A percentile compares a stretch with the other conserved stretches of the same genome.
phyloP scores from a whole-genome alignment of 1,284 basidiomycete species.

The Crucibulum parvulum region DNA sequence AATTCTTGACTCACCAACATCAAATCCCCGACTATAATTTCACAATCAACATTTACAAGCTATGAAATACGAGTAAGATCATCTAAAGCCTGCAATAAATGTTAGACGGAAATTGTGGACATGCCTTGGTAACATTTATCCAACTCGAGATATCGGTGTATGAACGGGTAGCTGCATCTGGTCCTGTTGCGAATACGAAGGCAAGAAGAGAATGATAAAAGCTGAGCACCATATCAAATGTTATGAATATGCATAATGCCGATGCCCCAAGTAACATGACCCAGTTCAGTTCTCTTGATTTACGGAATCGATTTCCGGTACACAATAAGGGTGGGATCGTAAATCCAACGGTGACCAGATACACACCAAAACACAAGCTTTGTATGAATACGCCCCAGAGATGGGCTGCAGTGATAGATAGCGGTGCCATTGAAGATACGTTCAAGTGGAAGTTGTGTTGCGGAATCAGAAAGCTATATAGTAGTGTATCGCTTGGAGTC shows the following conservation, averaged over 20 bases:
- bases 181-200: conserved; percentile 4
- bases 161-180: background rate
- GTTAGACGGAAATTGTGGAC: background rate
- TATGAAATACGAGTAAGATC: too few relatives aligned
- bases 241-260: background rate
- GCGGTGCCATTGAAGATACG: too few relatives aligned
- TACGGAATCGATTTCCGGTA: background rate
- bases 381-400: background rate
- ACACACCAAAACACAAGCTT: background rate
- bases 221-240: conserved; percentile 1
- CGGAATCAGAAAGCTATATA: too few relatives aligned
- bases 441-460: too few relatives aligned
- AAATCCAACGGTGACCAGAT: background rate
- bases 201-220: conserved; percentile 7
- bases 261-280: background rate
- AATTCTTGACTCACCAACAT: conserved; percentile 2
- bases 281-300: background rate
- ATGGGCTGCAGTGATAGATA: background rate
- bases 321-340: background rate
- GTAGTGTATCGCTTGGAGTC: too few relatives aligned
- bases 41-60: background rate
- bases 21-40: conserved; percentile 6
- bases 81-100: background rate
- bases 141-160: conserved; percentile 6
- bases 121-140: conserved; percentile 6